These are phyloP conservation scores for Pyrenopolyporus hunteri DNA, from an alignment of 495 filamentous ascomycete genomes.

Conservation along the genomic window DNA sequence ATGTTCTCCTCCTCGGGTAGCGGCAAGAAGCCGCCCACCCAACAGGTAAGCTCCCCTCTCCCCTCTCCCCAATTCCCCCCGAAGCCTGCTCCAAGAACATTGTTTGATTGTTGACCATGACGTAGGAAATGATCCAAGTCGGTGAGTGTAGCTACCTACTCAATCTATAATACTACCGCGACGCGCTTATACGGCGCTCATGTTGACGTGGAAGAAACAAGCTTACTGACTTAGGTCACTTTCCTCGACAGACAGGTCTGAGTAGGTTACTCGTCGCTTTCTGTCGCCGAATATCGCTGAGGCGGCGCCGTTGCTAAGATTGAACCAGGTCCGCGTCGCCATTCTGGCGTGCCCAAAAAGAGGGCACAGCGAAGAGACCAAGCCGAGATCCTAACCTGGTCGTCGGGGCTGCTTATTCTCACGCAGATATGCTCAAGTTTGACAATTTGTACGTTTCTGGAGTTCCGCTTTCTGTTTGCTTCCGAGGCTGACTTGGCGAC, in stretches of 20 bases:
- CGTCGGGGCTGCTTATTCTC: constrained; percentile 95
- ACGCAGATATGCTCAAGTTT: constrained; percentile 90
- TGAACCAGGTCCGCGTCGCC: constrained; percentile 73
- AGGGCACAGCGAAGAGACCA: constrained; percentile 58
- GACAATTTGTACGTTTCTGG: constrained; percentile 65
- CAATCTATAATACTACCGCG: neutral
- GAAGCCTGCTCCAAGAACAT: neutral
- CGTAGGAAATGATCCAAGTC: constrained; percentile 98
- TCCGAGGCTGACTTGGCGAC: constrained; percentile 33
- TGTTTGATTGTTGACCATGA: constrained; percentile 41
- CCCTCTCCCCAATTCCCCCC: too few species aligned
- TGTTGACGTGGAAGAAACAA: constrained; percentile 11
- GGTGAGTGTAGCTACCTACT: constrained; percentile 61
- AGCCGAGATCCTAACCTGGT: constrained; percentile 74
- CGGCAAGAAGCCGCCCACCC: constrained; percentile 68
- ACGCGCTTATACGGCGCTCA: constrained; percentile 26
- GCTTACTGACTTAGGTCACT: constrained; percentile 32
- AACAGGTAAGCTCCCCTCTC: constrained; percentile 71
- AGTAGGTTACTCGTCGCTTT: constrained; percentile 53
- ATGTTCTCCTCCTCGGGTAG: constrained; percentile 64
- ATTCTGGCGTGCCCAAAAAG: constrained; percentile 78
- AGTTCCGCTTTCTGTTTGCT: constrained; percentile 12
- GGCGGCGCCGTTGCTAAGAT: constrained; percentile 12
- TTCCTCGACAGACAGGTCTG: constrained; percentile 60
- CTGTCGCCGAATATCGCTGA: neutral